phyloP scores from a whole-genome alignment of 371 early-diverging fungal genomes.

The Smittium mucronatum region DNA sequence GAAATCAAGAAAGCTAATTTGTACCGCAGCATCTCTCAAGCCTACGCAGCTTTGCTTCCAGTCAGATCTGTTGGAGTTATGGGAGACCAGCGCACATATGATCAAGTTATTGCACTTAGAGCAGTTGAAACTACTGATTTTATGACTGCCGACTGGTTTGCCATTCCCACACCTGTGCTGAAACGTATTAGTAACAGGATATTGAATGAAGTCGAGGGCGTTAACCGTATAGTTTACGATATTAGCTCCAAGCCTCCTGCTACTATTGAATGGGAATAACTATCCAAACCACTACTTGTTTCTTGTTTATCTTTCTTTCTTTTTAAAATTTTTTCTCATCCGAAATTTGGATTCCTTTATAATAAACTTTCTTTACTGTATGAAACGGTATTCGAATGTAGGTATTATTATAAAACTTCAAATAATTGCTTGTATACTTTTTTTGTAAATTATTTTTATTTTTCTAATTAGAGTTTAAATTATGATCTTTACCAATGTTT shows the following conservation, averaged over 20 bases:
- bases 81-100: conserved; percentile 96
- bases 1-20: conserved; percentile 93
- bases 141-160: conserved; percentile 96
- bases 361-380: too few relatives aligned
- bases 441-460: too few relatives aligned
- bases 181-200: conserved; percentile 86
- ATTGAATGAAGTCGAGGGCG: conserved; percentile 95
- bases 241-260: conserved; percentile 90
- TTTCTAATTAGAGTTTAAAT: too few relatives aligned
- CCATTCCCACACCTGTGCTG: conserved; percentile 68
- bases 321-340: too few relatives aligned
- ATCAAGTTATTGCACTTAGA: conserved; percentile 92
- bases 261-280: conserved; percentile 88
- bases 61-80: conserved; percentile 94
- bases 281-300: too few relatives aligned
- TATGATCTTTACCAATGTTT: too few relatives aligned
- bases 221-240: conserved; percentile 94
- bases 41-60: conserved; percentile 89
- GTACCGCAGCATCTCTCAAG: conserved; percentile 92
- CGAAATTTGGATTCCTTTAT: too few relatives aligned
- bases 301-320: too few relatives aligned
- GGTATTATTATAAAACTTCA: too few relatives aligned
- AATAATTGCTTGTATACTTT: too few relatives aligned
- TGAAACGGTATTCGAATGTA: too few relatives aligned
- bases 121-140: conserved; percentile 93